These are phyloP conservation scores for Spiraea crenata DNA, from an alignment of 331 rosid species.

Conservation along the genomic window DNA sequence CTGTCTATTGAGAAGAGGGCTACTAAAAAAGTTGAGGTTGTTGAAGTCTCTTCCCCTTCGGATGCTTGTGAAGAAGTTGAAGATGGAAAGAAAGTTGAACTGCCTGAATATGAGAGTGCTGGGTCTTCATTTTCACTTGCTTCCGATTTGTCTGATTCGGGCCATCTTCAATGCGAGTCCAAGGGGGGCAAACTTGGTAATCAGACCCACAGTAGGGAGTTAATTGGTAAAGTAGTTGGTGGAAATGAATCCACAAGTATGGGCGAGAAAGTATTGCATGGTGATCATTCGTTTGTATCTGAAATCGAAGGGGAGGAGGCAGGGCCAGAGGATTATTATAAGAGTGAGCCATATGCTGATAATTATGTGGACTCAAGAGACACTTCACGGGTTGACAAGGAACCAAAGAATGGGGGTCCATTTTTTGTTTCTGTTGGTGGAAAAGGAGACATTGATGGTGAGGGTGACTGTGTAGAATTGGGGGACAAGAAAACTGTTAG, in stretches of 20 bases:
- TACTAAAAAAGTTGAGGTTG: conserved; percentile 18
- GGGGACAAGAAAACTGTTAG: conserved; percentile 19
- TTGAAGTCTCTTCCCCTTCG: conserved; percentile 24
- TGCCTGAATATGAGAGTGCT: conserved; percentile 42
- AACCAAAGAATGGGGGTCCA: conserved; percentile 3
- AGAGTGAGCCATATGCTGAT: background rate
- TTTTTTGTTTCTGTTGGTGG: conserved; percentile 10
- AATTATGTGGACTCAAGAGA: conserved; percentile 3
- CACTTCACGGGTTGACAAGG: conserved; percentile 13
- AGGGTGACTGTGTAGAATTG: conserved; percentile 33
- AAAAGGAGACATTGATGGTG: conserved; percentile 29
- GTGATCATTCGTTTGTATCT: conserved; percentile 10
- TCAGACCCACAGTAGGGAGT: background rate
- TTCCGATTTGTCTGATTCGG: conserved; percentile 30
- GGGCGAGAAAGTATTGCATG: conserved; percentile 17
- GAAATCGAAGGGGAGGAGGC: conserved; percentile 8
- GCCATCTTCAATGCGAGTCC: background rate
- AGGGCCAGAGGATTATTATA: background rate
- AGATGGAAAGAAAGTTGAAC: conserved; percentile 33
- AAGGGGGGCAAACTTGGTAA: conserved; percentile 5
- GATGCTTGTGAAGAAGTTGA: conserved; percentile 17
- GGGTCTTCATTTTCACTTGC: conserved; percentile 53
- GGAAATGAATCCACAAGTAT: conserved; percentile 6
- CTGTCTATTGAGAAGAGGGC: conserved; percentile 54
- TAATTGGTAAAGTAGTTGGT: background rate